Conservation (phyloP, 768 basidiomycete species). For the Lentinula aciculospora region DNA sequence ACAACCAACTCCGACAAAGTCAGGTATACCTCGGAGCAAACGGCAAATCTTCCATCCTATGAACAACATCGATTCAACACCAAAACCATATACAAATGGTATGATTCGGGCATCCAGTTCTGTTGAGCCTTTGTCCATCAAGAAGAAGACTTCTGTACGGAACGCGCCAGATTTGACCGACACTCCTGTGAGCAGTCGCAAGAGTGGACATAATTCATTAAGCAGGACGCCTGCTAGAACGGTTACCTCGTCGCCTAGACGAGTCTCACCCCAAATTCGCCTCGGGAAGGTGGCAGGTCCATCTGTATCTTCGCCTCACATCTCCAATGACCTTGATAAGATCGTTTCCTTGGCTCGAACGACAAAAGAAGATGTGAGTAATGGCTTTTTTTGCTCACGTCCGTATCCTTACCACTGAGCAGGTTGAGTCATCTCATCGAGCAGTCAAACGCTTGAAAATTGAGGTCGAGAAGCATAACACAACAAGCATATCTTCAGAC, state of each 20-base stretch:
- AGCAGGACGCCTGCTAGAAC: conserved; percentile 36
- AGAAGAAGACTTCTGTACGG: conserved; percentile 72
- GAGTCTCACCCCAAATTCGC: conserved; percentile 48
- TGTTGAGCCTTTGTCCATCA: conserved; percentile 79
- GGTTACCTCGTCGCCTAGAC: conserved; percentile 36
- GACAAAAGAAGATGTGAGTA: conserved; percentile 63
- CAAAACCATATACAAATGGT: conserved; percentile 30
- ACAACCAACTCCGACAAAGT: conserved; percentile 20
- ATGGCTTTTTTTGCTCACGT: neutral
- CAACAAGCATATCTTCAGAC: conserved; percentile 15
- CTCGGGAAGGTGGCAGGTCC: conserved; percentile 29
- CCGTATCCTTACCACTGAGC: conserved; percentile 5
- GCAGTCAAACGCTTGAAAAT: conserved; percentile 71
- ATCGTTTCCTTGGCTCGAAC: conserved; percentile 44
- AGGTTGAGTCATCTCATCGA: conserved; percentile 71
- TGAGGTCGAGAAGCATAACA: conserved; percentile 49
- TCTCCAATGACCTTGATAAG: conserved; percentile 35
- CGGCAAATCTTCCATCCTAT: conserved; percentile 60
- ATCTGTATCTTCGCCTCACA: conserved; percentile 20
- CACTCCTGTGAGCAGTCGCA: conserved; percentile 29
- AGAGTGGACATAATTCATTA: conserved; percentile 21
- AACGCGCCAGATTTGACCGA: conserved; percentile 23
- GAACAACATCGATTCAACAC: conserved; percentile 47
- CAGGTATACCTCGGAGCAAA: conserved; percentile 65
- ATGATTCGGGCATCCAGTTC: conserved; percentile 28